Base-by-base conservation (phyloP, 2,329 filamentous ascomycete genomes). In the Fusarium mangiferae region DNA sequence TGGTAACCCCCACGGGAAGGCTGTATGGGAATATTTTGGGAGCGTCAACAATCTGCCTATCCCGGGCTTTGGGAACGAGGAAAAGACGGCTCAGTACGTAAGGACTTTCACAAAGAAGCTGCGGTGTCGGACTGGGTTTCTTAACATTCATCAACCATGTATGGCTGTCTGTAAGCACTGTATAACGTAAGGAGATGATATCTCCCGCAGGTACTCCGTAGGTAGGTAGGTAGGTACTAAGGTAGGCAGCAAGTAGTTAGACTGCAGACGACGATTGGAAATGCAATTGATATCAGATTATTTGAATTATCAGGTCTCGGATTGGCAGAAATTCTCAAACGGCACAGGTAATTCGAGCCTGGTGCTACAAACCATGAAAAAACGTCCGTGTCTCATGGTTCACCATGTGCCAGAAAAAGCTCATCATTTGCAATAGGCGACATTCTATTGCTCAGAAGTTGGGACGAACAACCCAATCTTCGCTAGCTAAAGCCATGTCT, bases 361-460 rank as follows among this genome's bases (percentile, higher is more conserved):
- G 35, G 35, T 39, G 20, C 24, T 41, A 7, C 35, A 14, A 14
- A 42, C 45, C 51, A 65, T 62, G 26, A 45, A 55, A 45, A 55
- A 63, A 46, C 20, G n/a, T 30, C 68, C 41, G 36, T 69, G 58
- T 64, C 59, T 75, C 46, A 35, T 15, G 26, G 33, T n/a, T 30
- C 22, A 46, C 38, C 36, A 44, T 48, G 33, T 24, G n/a, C 54
- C 52, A 58, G 39, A 28, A 57, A 48, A 63, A 38, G 26, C 26
- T 39, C 22, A 38, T 39, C 38, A 75, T 75, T 75, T 75, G 72
- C 65, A 75, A 75, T 75, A 55, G 61, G 26, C 41, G 45, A 41
- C 46, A 41, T 59, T 45, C 44, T 62, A 75, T 75, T 75, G 72
- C 49, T 70, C 61, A 49, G 42, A 62, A 49, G 26, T 56, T 60